Percentiles rank a stretch among this genome's conserved stretches.
These are phyloP conservation scores for Pseudocercospora crystallina DNA, from an alignment of 2,329 filamentous ascomycete genomes.

Conservation along the genomic window DNA sequence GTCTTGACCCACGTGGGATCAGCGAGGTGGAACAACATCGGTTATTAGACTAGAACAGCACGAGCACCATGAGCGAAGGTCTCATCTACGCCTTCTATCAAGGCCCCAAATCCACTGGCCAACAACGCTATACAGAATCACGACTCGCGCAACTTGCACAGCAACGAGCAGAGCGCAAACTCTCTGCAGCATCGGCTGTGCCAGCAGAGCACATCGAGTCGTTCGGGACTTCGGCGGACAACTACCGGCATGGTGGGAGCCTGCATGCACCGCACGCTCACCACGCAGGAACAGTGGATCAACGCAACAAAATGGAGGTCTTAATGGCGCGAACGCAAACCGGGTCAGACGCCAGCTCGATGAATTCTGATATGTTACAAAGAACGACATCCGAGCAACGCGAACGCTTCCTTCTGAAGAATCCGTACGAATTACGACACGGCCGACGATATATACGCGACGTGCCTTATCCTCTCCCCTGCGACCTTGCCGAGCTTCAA, in stretches of 20 bases:
- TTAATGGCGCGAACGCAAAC: conserved; percentile 6
- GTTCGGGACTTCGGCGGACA: neutral
- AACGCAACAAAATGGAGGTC: conserved; percentile 8
- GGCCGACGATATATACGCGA: conserved; percentile 83
- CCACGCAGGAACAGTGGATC: neutral
- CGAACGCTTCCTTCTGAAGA: conserved; percentile 11
- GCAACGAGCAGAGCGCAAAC: conserved; percentile 9
- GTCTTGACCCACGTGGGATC: conserved; percentile 9
- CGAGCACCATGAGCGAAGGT: conserved; percentile 12
- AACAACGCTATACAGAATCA: conserved; percentile 16
- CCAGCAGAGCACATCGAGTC: neutral
- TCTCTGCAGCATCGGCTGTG: neutral
- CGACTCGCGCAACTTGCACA: conserved; percentile 17
- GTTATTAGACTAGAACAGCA: conserved; percentile 5
- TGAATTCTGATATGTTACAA: conserved; percentile 6
- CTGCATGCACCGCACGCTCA: neutral
- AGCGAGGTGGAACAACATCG: conserved; percentile 10
- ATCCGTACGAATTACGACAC: conserved; percentile 59
- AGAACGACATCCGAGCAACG: conserved; percentile 14
- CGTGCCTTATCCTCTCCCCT: conserved; percentile 79
- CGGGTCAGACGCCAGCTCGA: neutral
- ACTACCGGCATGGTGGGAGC: conserved; percentile 1
- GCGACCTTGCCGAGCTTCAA: conserved; percentile 83
- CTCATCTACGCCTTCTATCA: conserved; percentile 23
- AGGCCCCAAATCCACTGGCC: conserved; percentile 20